Evolutionary conservation across 371 early-diverging fungal species (phyloP), one percentile per base, ranked within the genome.

Genomic region (Funneliformis caledonium): DNA sequence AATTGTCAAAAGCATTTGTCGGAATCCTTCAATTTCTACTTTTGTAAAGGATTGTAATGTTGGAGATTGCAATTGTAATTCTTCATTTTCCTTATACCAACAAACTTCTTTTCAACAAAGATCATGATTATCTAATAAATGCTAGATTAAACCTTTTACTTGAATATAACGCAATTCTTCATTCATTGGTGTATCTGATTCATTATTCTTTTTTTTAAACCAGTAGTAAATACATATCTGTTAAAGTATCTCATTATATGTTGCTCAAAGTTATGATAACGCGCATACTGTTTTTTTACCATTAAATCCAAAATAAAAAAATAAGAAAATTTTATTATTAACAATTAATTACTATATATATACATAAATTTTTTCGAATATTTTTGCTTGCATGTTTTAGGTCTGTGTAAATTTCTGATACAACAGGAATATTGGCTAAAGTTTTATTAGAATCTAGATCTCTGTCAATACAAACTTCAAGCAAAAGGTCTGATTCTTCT

Each of bases 391-490:
- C 12, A 52, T 72, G 19, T 72, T 72, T 72, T 5, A 72, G 16
- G n/a, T 72, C 48, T 2, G 48, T 26, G 47, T 72, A 72, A 14
- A 72, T 47, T 47, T 47, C 5, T 47, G 9, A 16, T n/a, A 72
- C 72, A 72, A n/a, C 3, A 26, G 19, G 22, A 22, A 72, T 47
- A 7, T 72, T 72, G 0, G n/a, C n/a, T 9, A 72, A 47, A 26
- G 72, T 72, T 72, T 72, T 72, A 72, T 72, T 72, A 14, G 52
- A 72, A n/a, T 72, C n/a, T 72, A 72, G 6, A 48, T 72, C 72
- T 47, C 0, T 7, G n/a, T 72, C 72, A 31, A 48, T 48, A 47
- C 48, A 47, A 16, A 72, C 47, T 31, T 72, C 48, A 8, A 72
- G 1, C 5, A 47, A n/a, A 14, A 72, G 7, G 8, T 72, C 72